Percentiles rank a stretch among this genome's conserved stretches.
Conservation (phyloP, 768 basidiomycete species). For the Udeniomyces megalosporus region DNA sequence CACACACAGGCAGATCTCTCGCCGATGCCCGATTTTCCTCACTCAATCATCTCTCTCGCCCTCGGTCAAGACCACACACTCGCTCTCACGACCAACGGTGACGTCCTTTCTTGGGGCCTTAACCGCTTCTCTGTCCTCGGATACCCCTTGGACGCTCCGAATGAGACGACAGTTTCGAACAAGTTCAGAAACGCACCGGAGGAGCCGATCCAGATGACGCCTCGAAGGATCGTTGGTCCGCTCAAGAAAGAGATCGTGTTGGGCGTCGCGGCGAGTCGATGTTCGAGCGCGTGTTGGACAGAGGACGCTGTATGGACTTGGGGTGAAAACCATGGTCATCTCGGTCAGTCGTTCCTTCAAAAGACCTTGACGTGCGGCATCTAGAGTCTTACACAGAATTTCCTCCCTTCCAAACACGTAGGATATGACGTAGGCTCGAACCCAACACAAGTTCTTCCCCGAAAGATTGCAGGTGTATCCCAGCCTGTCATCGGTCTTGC, state of each 20-base stretch:
- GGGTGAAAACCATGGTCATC: conserved; percentile 86
- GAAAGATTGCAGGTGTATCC: conserved; percentile 62
- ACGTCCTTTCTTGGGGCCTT: conserved; percentile 72
- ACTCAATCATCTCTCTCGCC: conserved; percentile 49
- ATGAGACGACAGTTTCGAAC: conserved; percentile 18
- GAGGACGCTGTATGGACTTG: conserved; percentile 38
- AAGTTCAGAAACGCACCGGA: conserved; percentile 34
- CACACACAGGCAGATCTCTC: conserved; percentile 64
- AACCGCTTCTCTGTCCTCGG: conserved; percentile 82
- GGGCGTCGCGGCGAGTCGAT: conserved; percentile 75
- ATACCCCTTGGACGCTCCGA: conserved; percentile 49
- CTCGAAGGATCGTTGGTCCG: conserved; percentile 55
- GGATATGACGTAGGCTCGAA: conserved; percentile 63
- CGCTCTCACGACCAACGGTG: conserved; percentile 59
- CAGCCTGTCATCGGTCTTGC: conserved; percentile 55
- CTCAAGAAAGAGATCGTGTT: conserved; percentile 60
- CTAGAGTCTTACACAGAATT: too few species aligned
- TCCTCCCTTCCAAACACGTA: conserved; percentile 21
- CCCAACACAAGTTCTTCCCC: conserved; percentile 50
- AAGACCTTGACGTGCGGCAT: too few species aligned
- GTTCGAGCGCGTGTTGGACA: conserved; percentile 81
- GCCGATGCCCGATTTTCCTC: conserved; percentile 42
- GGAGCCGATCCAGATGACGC: conserved; percentile 58
- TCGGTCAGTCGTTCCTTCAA: conserved; percentile 39
- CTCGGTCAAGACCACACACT: conserved; percentile 91